Evolutionary conservation across 805 yeast genomes (phyloP).

Genomic region (Ogataea methylovora): DNA sequence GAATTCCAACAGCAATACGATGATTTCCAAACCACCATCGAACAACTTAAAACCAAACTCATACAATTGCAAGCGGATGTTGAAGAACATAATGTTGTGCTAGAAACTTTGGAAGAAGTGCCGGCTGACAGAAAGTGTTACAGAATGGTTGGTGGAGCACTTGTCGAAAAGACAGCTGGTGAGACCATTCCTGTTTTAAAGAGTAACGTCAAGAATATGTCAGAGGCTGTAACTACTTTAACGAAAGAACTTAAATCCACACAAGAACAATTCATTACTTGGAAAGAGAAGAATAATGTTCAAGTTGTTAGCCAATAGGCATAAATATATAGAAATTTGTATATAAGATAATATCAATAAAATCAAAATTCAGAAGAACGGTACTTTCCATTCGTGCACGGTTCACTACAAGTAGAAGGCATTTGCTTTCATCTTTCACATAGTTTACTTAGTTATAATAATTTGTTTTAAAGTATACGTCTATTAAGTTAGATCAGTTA

Average conservation of each 20-base stretch:
- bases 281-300: constrained; percentile 45
- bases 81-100: constrained; percentile 42
- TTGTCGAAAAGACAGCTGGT: constrained; percentile 75
- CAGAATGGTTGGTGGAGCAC: constrained; percentile 90
- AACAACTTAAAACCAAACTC: constrained; percentile 37
- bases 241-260: constrained; percentile 30
- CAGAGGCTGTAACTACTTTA: constrained; percentile 30
- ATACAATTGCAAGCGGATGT: constrained; percentile 41
- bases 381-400: too few species aligned
- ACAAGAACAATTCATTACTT: constrained; percentile 34
- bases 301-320: constrained; percentile 38
- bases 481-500: constrained; percentile 7
- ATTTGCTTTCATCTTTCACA: too few species aligned
- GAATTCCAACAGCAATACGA: constrained; percentile 44
- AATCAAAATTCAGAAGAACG: too few species aligned
- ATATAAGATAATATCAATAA: not conserved
- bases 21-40: constrained; percentile 41
- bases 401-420: too few species aligned
- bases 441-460: not conserved
- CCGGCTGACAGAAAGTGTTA: constrained; percentile 68
- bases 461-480: too few species aligned
- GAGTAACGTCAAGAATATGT: constrained; percentile 45
- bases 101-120: constrained; percentile 45
- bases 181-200: constrained; percentile 61
- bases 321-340: not conserved